These are phyloP conservation scores for Trypanosoma mega DNA, from an alignment of 208 protist species.

Conservation along the genomic window DNA sequence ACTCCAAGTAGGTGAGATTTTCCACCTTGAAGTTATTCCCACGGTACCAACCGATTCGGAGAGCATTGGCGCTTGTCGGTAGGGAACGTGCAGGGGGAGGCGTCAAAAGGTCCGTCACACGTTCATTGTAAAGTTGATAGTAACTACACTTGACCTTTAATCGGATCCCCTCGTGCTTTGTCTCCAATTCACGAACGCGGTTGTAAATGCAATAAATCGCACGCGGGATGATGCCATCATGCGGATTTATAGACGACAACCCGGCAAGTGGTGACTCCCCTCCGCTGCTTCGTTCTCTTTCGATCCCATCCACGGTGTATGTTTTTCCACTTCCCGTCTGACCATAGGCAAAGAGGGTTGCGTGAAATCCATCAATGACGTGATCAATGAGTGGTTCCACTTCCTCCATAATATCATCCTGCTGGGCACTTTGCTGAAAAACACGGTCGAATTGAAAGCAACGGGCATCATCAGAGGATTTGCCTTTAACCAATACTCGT, in stretches of 20 bases:
- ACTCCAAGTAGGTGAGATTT: constrained; percentile 83
- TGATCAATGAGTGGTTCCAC: constrained; percentile 78
- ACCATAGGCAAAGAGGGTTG: constrained; percentile 89
- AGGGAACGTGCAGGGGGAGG: background rate
- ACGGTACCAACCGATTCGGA: constrained; percentile 48
- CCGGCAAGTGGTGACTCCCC: background rate
- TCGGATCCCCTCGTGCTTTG: constrained; percentile 32
- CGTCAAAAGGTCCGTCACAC: constrained; percentile 76
- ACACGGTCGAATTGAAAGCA: constrained; percentile 83
- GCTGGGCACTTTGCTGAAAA: constrained; percentile 39
- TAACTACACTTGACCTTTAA: constrained; percentile 85
- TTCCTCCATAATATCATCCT: constrained; percentile 66
- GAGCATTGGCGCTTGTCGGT: background rate
- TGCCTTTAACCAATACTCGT: constrained; percentile 5
- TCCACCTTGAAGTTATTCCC: constrained; percentile 82
- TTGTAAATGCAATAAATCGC: constrained; percentile 82
- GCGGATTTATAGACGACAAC: constrained; percentile 27
- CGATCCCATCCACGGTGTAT: constrained; percentile 85
- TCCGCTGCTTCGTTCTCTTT: constrained; percentile 31
- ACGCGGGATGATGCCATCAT: constrained; percentile 75
- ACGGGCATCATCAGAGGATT: constrained; percentile 24
- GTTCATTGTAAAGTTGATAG: constrained; percentile 93
- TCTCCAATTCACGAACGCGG: constrained; percentile 44
- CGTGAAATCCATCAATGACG: constrained; percentile 82
- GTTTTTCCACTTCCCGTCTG: constrained; percentile 93